Evolutionary conservation across 2,329 filamentous ascomycete species (phyloP).

Genomic region (Aureobasidium sp.): DNA sequence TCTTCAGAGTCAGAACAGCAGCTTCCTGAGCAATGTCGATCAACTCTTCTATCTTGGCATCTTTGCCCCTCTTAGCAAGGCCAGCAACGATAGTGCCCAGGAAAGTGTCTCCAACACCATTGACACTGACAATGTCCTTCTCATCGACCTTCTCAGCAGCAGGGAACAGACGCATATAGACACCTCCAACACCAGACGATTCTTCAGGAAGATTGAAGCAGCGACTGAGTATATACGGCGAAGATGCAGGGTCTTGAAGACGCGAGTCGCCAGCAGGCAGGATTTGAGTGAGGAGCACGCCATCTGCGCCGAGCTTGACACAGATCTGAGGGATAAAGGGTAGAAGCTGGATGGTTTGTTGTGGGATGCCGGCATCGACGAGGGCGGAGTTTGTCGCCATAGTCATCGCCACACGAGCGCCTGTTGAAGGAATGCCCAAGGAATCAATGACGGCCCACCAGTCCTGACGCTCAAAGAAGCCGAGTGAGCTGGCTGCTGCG

Average conservation of each 20-base stretch:
- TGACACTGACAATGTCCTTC: slow-evolving; percentile 74
- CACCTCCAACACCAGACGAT: slow-evolving; percentile 56
- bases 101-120: slow-evolving; percentile 91
- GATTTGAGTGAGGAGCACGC: slow-evolving; percentile 69
- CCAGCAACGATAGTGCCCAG: slow-evolving; percentile 78
- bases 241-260: slow-evolving; percentile 54
- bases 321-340: slow-evolving; percentile 82
- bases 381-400: slow-evolving; percentile 59
- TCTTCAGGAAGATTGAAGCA: slow-evolving; percentile 43
- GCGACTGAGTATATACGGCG: slow-evolving; percentile 65
- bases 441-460: slow-evolving; percentile 81
- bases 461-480: slow-evolving; percentile 58
- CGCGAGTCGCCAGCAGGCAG: slow-evolving; percentile 61
- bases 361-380: slow-evolving; percentile 73
- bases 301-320: slow-evolving; percentile 71
- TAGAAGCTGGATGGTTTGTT: slow-evolving; percentile 75
- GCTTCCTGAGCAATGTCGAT: slow-evolving; percentile 77
- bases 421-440: slow-evolving; percentile 63
- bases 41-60: slow-evolving; percentile 51
- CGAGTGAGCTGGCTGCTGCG: slow-evolving; percentile 56
- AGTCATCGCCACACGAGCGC: slow-evolving; percentile 65
- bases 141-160: slow-evolving; percentile 54
- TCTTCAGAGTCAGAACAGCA: slow-evolving; percentile 70
- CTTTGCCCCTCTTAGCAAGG: slow-evolving; percentile 48
- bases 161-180: slow-evolving; percentile 72